Base-by-base conservation (phyloP, 2,329 filamentous ascomycete genomes). In the Aspergillus felis region DNA sequence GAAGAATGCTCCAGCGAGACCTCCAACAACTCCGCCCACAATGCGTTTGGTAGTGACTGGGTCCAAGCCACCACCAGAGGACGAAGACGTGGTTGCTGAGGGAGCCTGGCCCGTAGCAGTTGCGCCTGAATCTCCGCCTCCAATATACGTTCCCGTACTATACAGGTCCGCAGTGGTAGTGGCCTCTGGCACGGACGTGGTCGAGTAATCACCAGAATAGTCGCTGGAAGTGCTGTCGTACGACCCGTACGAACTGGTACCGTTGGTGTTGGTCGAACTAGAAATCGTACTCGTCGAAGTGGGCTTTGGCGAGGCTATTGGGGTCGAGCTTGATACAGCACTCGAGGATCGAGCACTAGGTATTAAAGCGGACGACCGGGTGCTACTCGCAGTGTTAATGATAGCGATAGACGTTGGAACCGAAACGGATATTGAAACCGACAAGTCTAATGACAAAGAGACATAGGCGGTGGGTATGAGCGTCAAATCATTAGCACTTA, bases 11-110 rank as follows among this genome's bases (percentile, higher is more conserved):
- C 84, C 85, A 35, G 84, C 83, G 51, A 86, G 77, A 49, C 84
- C 84, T 17, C 85, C 85, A 27, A 87, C 78, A n/a, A 87, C 82
- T 50, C 84, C 84, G 7, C 85, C 85, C 22, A 86, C 83, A 3
- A 87, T 80, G 17, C 80, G 79, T 25, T 81, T 83, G 48, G 76
- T 71, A 32, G 68, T 66, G 47, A 69, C 66, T 29, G 60, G 66
- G 22, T 64, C 47, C 8, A 60, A 57, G 22, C 58, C 60, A 3
- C 65, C 61, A n/a, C 55, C 57, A 5, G 60, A 61, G 1, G 56
- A 59, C n/a, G 54, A 35, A 32, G 58, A 50, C 9, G 41, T 44
- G 4, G 56, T 58, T 9, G 60, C 29, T 29, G 58, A 51, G 25
- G 55, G 47, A 28, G 50, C 35, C 24, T 46, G 51, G 38, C 41